Evolutionary conservation across 2,329 filamentous ascomycete species (phyloP), one percentile per base, ranked within the genome.

Genomic region (Penicillium hesseltinei): DNA sequence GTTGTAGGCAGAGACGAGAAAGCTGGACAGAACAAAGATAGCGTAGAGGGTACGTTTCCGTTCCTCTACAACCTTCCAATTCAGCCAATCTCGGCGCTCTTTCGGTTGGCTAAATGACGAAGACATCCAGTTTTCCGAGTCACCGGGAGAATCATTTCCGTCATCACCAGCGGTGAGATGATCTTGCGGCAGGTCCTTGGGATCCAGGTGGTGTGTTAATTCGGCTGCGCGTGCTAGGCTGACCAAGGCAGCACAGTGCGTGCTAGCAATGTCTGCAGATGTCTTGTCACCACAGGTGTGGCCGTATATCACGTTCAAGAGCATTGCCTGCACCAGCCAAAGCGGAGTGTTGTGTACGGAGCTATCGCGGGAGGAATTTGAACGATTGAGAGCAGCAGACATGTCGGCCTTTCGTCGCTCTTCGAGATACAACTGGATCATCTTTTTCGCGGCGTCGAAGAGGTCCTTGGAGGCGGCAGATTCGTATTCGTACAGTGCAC

Each of bases 271-370:
- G 71, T 97, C 92, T 59, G 90, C 91, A 23, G 91, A 89, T 53
- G 87, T 88, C 77, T 95, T 93, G 72, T 97, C 93, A 38, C 90
- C 91, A 71, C 92, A 96, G 65, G 96, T 95, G 73, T 97, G 91
- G 15, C 93, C 93, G 71, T 96, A 97, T 17, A 97, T 90, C 38
- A 97, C 90, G 71, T 96, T 97, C 50, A 99, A 82, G 9, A 97
- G 80, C 93, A 97, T 97, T 0, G 93, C 91, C 75, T 97, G 94
- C 17, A 97, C 92, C 27, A 99, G 82, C 92, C 93, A 97, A 40
- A 97, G 82, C 0, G 93, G 93, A 2, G 92, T 86, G 54, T 85
- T 93, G 64, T 91, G 86, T 39, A 86, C 83, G 17, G 85, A 81
- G 49, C 82, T 82, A 57, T 91, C 88, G 54, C 80, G 76, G 19